Conservation (phyloP, 148 eudicot genomes). For the Vaccinium darrowii region DNA sequence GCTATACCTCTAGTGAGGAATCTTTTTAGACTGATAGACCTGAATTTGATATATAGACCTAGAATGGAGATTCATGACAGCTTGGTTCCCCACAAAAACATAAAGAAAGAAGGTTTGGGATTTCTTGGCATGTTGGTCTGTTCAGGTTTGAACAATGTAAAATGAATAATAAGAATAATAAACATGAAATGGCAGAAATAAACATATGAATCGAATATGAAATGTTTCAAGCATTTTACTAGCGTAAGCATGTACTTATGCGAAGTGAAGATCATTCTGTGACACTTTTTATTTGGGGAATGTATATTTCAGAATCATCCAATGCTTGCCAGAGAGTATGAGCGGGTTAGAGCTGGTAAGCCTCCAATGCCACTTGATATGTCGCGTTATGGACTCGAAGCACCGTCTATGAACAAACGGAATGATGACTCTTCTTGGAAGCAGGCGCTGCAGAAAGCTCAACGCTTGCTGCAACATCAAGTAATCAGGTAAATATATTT, state of each 20-base stretch:
- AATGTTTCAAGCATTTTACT: neutral
- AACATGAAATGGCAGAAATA: neutral
- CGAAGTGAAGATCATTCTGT: neutral
- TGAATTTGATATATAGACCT: neutral
- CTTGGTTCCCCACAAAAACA: neutral
- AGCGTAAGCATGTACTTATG: neutral
- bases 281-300: constrained; percentile 7
- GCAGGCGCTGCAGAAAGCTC: constrained; percentile 83
- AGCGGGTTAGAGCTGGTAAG: constrained; percentile 86
- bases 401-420: constrained; percentile 65
- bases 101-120: neutral
- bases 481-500: constrained; percentile 62
- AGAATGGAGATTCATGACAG: neutral
- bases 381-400: constrained; percentile 77
- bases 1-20: neutral
- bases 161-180: neutral
- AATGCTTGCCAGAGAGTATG: constrained; percentile 96
- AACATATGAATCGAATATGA: neutral
- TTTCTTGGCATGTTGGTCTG: neutral
- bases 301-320: constrained; percentile 69
- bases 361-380: constrained; percentile 84
- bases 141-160: neutral
- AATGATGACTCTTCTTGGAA: constrained; percentile 95
- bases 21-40: too few species aligned
- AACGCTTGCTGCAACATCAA: constrained; percentile 84